Evolutionary conservation across 1,284 basidiomycete species (phyloP), one percentile per base, ranked within the genome.

Genomic region (Tilletia indica): DNA sequence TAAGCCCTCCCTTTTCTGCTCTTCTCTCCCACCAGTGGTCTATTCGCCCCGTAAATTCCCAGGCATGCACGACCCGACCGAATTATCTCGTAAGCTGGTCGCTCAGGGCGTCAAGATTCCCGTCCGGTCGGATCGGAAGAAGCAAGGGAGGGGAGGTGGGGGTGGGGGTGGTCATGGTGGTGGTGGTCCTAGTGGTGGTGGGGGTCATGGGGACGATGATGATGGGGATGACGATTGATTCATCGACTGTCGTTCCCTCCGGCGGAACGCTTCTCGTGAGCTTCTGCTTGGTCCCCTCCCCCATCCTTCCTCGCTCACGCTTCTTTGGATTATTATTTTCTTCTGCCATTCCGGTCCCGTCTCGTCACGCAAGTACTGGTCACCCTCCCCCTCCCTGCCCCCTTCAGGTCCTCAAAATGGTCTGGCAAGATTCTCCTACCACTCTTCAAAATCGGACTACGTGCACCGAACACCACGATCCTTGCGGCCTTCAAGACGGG

Each of bases 31-130:
- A 14, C 16, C 49, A 73, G 71, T 77, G 31, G 79, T 79, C 11
- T 80, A 80, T 67, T 78, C 79, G 56, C 80, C 80, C 14, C 68
- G 80, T 58, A 73, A 75, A 4, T 82, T 82, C 68, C 80, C 80
- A 0, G 80, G 80, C 9, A 79, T 80, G 76, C 70, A 79, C 34
- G 79, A 80, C 51, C 80, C 80, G 2, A 79, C 80, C 36, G 77
- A 77, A 48, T 69, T 82, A 2, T 79, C 78, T 11, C 74, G 78
- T 39, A 82, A 82, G 68, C 67, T 82, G 9, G 80, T 79, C 8
- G 74, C 79, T 47, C 80, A 82, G 68, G 80, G 78, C 5, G 75
- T 81, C 73, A 81, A 81, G 76, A 80, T 82, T 34, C 77, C 80
- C 2, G 77, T 80, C 4, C 73, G 80, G 11, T 76, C 75, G 14